These are phyloP conservation scores for Penicillium malachiteum DNA, from an alignment of 495 filamentous ascomycete species.

Conservation along the genomic window DNA sequence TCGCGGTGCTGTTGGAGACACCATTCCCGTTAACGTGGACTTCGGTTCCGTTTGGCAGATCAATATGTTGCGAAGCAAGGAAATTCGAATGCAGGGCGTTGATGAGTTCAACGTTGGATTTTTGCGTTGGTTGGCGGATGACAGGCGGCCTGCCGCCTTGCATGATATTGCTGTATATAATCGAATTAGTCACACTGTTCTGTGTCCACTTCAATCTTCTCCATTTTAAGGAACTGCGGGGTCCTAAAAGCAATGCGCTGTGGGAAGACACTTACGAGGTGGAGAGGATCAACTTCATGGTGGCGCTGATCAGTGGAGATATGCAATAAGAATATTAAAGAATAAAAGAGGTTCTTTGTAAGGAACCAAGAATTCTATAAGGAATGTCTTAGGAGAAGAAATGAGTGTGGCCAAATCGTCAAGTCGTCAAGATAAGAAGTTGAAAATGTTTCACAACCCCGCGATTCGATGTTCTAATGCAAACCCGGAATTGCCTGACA, in stretches of 20 bases:
- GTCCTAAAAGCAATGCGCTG: neutral
- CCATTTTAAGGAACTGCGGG: neutral
- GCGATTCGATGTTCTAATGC: neutral
- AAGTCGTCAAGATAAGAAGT: neutral
- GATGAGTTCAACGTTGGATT: constrained; percentile 85
- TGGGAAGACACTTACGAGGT: constrained; percentile 63
- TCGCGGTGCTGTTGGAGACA: constrained; percentile 12
- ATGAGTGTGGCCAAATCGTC: no score
- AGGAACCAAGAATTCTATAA: no score
- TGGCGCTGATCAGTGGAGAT: constrained; percentile 27
- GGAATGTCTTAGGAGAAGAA: neutral
- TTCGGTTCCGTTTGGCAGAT: constrained; percentile 20
- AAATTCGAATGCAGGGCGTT: constrained; percentile 84
- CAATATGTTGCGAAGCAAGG: constrained; percentile 64
- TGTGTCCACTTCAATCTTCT: neutral
- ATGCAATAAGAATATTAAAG: neutral
- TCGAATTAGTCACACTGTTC: constrained; percentile 6
- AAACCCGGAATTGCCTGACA: constrained; percentile 10
- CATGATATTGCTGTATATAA: constrained; percentile 73
- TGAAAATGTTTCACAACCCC: constrained; percentile 4
- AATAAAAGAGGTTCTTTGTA: neutral
- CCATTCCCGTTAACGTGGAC: constrained; percentile 12
- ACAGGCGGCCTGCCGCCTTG: constrained; percentile 69
- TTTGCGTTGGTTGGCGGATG: constrained; percentile 70
- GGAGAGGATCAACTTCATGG: constrained; percentile 77